Evolutionary conservation across 2,329 filamentous ascomycete species (phyloP), one percentile per base, ranked within the genome.

Genomic region (Zalaria obscura): DNA sequence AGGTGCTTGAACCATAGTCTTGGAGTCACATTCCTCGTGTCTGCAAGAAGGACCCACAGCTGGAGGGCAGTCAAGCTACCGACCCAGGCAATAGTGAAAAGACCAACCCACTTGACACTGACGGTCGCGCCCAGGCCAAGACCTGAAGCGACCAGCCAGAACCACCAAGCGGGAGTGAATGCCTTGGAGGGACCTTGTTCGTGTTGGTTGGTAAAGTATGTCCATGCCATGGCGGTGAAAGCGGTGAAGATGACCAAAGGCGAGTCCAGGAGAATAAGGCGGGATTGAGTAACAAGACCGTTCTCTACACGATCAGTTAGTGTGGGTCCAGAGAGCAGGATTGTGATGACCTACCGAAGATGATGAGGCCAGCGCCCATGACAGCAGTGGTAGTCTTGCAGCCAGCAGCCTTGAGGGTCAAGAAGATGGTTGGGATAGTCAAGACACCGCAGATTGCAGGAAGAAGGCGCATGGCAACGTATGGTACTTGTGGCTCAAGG

Each of bases 11-110:
- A 76, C 73, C 88, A 94, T 46, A 88, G 62, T 49, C 86, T 67
- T n/a, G 85, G 72, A 40, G 86, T 85, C 40, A 96, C 87, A 41
- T 80, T 88, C 64, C 78, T 86, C 50, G 75, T 75, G 61, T 98
- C 91, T 48, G 88, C 91, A 34, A 95, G 80, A 42, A 98, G 69
- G 50, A 95, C 79, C 91, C 91, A 98, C 44, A 98, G 75, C 68
- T 98, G 91, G 36, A 98, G 61, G 36, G 89, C 63, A 32, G 91
- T 98, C 65, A 98, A 75, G 62, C 73, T 77, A 47, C 91, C 91
- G 51, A 98, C 86, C 91, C 91, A 98, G 38, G 89, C 91, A 61
- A 95, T 95, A 48, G 91, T 98, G 70, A 98, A 96, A 40, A 98
- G 72, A 39, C 91, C 91, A 56, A 98, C 91, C 91, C 91, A 98